Evolutionary conservation across 352 stramenopile genomes (phyloP), one percentile per base, ranked within the genome.

Genomic region (Phytophthora niederhauseri): DNA sequence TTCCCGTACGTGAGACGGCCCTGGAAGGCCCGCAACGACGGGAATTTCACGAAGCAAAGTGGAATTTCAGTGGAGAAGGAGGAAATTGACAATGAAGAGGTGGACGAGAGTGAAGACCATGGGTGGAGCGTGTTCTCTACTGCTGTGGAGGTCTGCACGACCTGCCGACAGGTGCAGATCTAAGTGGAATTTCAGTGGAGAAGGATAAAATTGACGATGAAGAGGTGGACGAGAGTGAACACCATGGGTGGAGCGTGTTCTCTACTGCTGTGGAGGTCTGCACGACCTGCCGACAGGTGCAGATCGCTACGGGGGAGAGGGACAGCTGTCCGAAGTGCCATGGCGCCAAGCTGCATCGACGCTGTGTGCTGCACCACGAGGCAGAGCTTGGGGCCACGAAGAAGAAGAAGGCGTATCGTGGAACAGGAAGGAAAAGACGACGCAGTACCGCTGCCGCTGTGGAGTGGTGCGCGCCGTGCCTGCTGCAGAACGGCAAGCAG

Each of bases 261-360:
- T 76, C 75, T 0, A 73, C 76, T 48, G 45, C 64, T 1, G 57
- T 93, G 54, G 75, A 89, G 31, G 73, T 92, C 15, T 92, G 85
- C 53, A 74, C 64, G 31, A 76, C 70, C 4, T 93, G 85, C 51
- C 72, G 82, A 38, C 82, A 91, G 46, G 72, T 91, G 51, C 66
- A 85, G 48, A 74, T 93, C 54, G 51, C n/a, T 4, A 14, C 57
- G 0, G 62, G 61, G 6, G 80, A 93, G 6, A 62, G 41, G 31
- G 58, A 12, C 14, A 68, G 28, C 0, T 91, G 83, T 49, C 56
- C 36, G 2, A 73, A 70, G 24, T 91, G 85, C 57, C 62, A 70
- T 14, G 34, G 52, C 6, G 4, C 63, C 1, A 30, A 38, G n/a
- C 57, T 80, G 28, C 72, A 90, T 51, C 72, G 69, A 22, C 66